phyloP scores from a whole-genome alignment of 1,139 yeast genomes.

The Tardiomyces depauwii region DNA sequence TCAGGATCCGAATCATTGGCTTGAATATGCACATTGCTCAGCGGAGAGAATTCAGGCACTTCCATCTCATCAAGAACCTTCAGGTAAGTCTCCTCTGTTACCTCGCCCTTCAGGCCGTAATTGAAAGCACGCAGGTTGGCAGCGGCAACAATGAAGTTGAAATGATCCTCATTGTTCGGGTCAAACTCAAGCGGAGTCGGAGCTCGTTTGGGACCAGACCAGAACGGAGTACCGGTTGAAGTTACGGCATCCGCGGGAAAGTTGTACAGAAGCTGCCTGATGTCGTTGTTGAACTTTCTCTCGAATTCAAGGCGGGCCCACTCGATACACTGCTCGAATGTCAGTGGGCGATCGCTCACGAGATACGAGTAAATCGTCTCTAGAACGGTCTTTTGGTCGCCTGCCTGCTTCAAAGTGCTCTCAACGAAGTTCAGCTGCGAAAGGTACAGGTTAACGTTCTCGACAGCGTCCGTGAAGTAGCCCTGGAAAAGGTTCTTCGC shows the following conservation, averaged over 20 bases:
- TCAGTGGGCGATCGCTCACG: constrained; percentile 65
- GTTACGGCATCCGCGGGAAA: constrained; percentile 93
- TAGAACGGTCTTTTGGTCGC: constrained; percentile 80
- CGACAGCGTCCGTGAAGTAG: constrained; percentile 83
- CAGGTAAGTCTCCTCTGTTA: constrained; percentile 32
- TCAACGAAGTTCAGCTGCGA: constrained; percentile 91
- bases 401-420: constrained; percentile 78
- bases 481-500: constrained; percentile 93
- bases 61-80: constrained; percentile 41
- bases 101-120: constrained; percentile 59
- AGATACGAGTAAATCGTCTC: constrained; percentile 67
- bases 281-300: constrained; percentile 71
- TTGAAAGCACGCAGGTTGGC: constrained; percentile 87
- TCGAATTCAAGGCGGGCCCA: constrained; percentile 95
- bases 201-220: constrained; percentile 98
- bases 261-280: constrained; percentile 78
- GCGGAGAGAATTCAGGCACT: constrained; percentile 63
- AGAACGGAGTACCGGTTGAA: constrained; percentile 83
- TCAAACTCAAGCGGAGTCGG: constrained; percentile 79
- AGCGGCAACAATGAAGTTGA: constrained; percentile 74
- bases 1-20: constrained; percentile 84
- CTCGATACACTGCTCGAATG: constrained; percentile 84
- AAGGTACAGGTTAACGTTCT: constrained; percentile 81
- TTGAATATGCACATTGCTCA: constrained; percentile 68
- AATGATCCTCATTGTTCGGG: constrained; percentile 62